Conservation (phyloP, 2,329 filamentous ascomycete species). For the Fusarium annulatum region DNA sequence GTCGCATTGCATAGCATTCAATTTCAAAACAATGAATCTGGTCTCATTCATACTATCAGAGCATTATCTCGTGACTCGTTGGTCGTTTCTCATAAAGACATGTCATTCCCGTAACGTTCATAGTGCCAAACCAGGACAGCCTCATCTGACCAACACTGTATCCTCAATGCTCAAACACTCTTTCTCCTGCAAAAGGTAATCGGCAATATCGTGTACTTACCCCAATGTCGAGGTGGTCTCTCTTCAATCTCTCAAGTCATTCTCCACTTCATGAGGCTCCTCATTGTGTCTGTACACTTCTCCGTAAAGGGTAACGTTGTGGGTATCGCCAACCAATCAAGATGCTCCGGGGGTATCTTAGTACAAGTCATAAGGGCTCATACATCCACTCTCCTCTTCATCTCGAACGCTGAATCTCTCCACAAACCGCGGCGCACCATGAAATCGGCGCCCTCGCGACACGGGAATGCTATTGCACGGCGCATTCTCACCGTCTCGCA, state of each 20-base stretch:
- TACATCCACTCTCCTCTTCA: accelerated
- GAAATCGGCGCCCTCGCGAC: accelerated
- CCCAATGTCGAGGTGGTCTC: not conserved
- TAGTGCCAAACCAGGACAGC: not conserved
- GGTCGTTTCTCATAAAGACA: not conserved
- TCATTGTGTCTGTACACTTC: not conserved
- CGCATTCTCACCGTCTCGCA: not conserved
- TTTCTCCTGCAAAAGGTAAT: accelerated
- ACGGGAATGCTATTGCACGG: not conserved
- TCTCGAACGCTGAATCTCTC: not conserved
- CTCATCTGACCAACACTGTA: accelerated
- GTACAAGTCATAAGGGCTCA: not conserved
- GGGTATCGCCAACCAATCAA: not conserved
- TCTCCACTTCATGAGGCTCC: not conserved
- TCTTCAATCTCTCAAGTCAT: not conserved
- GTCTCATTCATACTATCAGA: not conserved
- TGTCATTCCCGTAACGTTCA: not conserved
- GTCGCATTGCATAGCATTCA: not conserved
- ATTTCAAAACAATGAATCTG: not conserved
- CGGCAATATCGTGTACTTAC: not conserved
- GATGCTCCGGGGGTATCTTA: too few relatives aligned
- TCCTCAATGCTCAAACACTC: not conserved
- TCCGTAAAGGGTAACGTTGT: accelerated
- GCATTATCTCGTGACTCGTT: not conserved
- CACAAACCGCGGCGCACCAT: not conserved